phyloP scores from a whole-genome alignment of 1,284 basidiomycete species.

The Polyporus tsugae region DNA sequence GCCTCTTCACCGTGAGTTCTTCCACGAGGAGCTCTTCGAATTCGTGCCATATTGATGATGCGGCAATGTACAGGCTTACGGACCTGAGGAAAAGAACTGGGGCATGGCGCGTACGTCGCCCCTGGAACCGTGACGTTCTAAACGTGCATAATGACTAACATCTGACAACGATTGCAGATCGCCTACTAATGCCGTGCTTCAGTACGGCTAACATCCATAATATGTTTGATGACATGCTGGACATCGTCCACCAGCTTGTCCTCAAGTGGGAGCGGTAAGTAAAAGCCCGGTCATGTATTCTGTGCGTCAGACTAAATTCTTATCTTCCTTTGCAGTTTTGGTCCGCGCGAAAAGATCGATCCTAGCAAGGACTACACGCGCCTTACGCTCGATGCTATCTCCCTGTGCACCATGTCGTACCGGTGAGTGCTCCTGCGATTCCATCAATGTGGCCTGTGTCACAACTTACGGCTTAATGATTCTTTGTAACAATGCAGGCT shows the following conservation, averaged over 20 bases:
- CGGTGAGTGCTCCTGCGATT: constrained; percentile 33
- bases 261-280: constrained; percentile 55
- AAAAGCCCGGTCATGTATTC: background rate
- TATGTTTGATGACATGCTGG: constrained; percentile 60
- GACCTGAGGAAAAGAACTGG: constrained; percentile 55
- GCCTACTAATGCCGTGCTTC: constrained; percentile 61
- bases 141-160: background rate
- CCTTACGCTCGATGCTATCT: constrained; percentile 55
- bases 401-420: constrained; percentile 54
- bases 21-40: background rate
- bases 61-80: constrained; percentile 36
- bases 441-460: background rate
- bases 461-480: too few relatives aligned
- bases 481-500: constrained; percentile 22
- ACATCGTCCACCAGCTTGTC: constrained; percentile 56
- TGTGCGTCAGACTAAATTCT: background rate
- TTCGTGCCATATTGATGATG: background rate
- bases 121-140: too few relatives aligned
- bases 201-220: constrained; percentile 52
- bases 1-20: constrained; percentile 47
- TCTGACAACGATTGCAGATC: constrained; percentile 43
- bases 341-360: constrained; percentile 51
- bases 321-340: constrained; percentile 44
- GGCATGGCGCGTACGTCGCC: constrained; percentile 50
- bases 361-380: constrained; percentile 56